Base-by-base conservation (phyloP, 495 filamentous ascomycete genomes). In the Penicillium cinerascens region DNA sequence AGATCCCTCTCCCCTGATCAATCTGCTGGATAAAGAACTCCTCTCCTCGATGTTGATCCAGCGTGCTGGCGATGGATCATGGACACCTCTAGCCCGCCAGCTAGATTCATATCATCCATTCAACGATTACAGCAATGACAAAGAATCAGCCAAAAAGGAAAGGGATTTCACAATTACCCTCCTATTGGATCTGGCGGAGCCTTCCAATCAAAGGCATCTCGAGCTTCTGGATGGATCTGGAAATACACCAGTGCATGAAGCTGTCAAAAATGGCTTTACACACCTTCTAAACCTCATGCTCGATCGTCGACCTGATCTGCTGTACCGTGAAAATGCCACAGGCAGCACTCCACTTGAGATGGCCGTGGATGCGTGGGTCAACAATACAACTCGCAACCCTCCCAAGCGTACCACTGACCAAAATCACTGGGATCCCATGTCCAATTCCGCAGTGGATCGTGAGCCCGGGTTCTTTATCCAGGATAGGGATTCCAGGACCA, bases 291-390 rank as follows among this genome's bases (percentile, higher is more conserved):
- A 71, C 6, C 44, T 70, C 7, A 68, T 90, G 35, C 59, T 90
- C 15, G 70, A 79, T 11, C 70, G 73, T 26, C 76, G 81, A 13
- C 80, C 82, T 1, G 74, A 73, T 33, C 70, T 89, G 0, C 64
- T 89, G 0, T 74, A 79, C 58, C 77, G 81, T 33, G 88, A 91
- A 56, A 90, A 88, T 57, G 77, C 86, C 0, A 85, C 83, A 0
- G 88, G 87, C 10, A 77, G 75, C 10, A 92, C 87, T 2, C 82
- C 87, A 0, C 65, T 75, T 18, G 87, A 92, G 48, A 73, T 89
- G 36, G 81, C 83, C 2, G 74, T 78, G 27, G 80, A 82, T 45
- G 57, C 65, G 2, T 81, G 78, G 67, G 58, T 82, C 17, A 58
- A 68, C 8, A 42, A 69, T 6, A 68, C 33, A 0, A 68, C 66